Conservation (phyloP, 176 grass and related monocot species). For the Phoenix roebelenii region DNA sequence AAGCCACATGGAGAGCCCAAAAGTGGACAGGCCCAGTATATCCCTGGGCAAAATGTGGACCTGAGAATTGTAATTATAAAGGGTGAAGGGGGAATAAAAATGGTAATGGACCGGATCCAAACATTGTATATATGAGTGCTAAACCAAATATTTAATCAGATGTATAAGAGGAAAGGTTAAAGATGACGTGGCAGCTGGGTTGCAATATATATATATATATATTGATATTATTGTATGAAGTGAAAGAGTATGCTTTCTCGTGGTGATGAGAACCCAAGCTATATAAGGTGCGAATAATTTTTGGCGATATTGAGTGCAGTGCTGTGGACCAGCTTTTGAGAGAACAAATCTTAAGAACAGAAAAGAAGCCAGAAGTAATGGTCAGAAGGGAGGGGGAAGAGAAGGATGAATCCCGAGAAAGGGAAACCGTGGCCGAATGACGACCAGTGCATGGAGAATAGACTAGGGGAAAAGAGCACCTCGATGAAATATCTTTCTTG, state of each 20-base stretch:
- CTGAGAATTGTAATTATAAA: slow-evolving; percentile 23
- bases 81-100: too few species aligned
- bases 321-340: slow-evolving; percentile 40
- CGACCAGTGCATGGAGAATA: slow-evolving; percentile 16
- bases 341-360: slow-evolving; percentile 15
- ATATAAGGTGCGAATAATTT: too few species aligned
- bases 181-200: slow-evolving; percentile 45
- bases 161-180: slow-evolving; percentile 37
- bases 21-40: slow-evolving; percentile 81
- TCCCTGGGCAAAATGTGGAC: slow-evolving; percentile 95
- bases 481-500: slow-evolving; percentile 27
- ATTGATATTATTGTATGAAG: slow-evolving; percentile 49
- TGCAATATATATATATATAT: slow-evolving; percentile 17
- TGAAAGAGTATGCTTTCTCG: slow-evolving; percentile 71
- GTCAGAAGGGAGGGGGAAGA: slow-evolving; percentile 21
- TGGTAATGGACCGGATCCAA: slow-evolving; percentile 30
- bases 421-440: slow-evolving; percentile 14
- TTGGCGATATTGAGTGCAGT: slow-evolving; percentile 4
- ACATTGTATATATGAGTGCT: slow-evolving; percentile 21
- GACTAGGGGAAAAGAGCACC: slow-evolving; percentile 7
- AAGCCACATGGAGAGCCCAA: slow-evolving; percentile 83
- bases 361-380: slow-evolving; percentile 28
- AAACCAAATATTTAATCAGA: slow-evolving; percentile 36
- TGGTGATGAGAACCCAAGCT: slow-evolving; percentile 47
- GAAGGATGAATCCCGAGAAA: slow-evolving; percentile 33